Base-by-base conservation (phyloP, 2,329 filamentous ascomycete species). In the Pestalotiopsis fici region DNA sequence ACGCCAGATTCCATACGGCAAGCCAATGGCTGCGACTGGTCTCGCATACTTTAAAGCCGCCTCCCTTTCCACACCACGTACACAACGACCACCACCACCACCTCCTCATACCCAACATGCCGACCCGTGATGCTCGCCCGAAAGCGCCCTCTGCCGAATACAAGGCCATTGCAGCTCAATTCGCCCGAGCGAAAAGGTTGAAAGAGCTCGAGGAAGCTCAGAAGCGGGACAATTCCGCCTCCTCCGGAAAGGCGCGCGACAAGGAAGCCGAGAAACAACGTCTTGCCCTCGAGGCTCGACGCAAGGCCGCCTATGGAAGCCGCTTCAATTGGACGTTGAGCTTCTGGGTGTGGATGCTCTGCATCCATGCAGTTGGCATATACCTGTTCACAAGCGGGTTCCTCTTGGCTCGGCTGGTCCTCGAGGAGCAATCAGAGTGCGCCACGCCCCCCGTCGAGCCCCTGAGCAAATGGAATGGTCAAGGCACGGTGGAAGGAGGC, bases 381-480 rank as follows among this genome's bases (percentile, higher is more conserved):
- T 93, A 92, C 77, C 92, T 98, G 77, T 99, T 99, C 81, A 97
- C 94, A 28, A 94, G 92, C 78, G 96, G 96, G 47, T 99, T 99
- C 80, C 88, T 99, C 70, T 88, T 99, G 71, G 97, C 95, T 66
- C 89, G 96, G 67, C 83, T 94, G 69, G 91, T 95, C 64, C 85
- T 96, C 67, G 90, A 94, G 70, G 88, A 94, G 74, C 92, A 91
- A 77, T 94, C 93, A 13, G 85, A 84, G 67, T 96, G 93, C 78
- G 82, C 83, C 12, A 79, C 83, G 55, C 89, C 93, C 62, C 95
- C 96, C 3, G 87, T 92, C 67, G 85, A 87, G 39, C 81, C 77
- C 66, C 78, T 84, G 65, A 74, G 79, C 15, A 73, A 81, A 55
- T 83, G 82, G 83, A 70, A 76, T 43, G 80, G 79, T 11, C 77